Evolutionary conservation across 495 filamentous ascomycete species (phyloP).

Genomic region (Xylaria venustula): DNA sequence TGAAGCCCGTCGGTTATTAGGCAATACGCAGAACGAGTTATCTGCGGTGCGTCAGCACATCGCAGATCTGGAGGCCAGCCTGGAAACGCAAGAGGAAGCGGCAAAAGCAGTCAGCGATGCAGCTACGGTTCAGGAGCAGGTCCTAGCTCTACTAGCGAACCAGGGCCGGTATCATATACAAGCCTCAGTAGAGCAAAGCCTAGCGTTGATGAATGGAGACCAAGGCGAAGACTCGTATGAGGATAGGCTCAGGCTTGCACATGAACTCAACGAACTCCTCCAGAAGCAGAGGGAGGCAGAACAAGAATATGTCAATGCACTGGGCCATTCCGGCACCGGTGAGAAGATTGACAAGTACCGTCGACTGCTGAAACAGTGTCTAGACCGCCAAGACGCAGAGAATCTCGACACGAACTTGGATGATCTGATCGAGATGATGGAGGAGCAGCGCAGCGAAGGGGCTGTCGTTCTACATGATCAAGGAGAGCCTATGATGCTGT

Average conservation of each 20-base stretch:
- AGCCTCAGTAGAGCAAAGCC: constrained; percentile 30
- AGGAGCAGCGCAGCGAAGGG: constrained; percentile 40
- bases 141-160: constrained; percentile 37
- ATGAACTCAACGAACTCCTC: constrained; percentile 37
- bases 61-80: constrained; percentile 42
- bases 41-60: constrained; percentile 47
- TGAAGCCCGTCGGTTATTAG: constrained; percentile 57
- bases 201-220: constrained; percentile 37
- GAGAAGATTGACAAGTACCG: constrained; percentile 51
- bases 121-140: constrained; percentile 29
- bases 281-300: constrained; percentile 39
- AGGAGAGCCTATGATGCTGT: constrained; percentile 27
- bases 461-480: constrained; percentile 14
- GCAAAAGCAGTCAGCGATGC: constrained; percentile 39
- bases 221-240: constrained; percentile 31
- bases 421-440: constrained; percentile 52
- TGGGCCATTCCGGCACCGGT: constrained; percentile 43
- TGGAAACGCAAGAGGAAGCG: constrained; percentile 45
- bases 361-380: constrained; percentile 42
- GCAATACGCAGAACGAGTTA: constrained; percentile 54
- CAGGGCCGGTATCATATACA: constrained; percentile 43
- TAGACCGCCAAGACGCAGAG: constrained; percentile 46
- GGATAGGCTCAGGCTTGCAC: constrained; percentile 37
- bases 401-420: constrained; percentile 47
- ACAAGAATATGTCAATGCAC: constrained; percentile 46